Conservation (phyloP, 1,139 yeast species). For the Geotrichum reessii region DNA sequence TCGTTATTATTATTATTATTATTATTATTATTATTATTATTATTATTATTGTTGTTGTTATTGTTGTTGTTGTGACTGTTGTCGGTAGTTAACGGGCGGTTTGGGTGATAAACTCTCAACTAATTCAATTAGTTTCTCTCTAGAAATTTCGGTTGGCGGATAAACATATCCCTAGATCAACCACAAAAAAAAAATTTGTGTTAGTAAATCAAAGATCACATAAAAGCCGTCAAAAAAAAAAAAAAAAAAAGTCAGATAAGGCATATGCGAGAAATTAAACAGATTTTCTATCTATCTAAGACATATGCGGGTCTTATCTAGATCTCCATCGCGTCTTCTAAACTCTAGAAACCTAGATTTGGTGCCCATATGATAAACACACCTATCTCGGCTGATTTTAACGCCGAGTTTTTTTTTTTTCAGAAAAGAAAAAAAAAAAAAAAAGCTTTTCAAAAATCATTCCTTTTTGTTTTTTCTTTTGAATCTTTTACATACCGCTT, state of each 20-base stretch:
- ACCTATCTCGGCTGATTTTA: no score
- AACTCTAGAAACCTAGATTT: no score
- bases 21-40: background rate
- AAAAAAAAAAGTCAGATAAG: background rate
- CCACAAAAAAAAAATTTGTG: background rate
- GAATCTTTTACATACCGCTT: constrained; percentile 21
- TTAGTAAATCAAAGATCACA: background rate
- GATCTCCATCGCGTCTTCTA: no score
- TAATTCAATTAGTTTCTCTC: constrained; percentile 23
- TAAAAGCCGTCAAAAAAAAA: background rate
- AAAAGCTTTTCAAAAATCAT: no score
- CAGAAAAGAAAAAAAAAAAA: background rate
- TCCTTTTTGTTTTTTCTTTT: no score
- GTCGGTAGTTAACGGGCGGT: background rate
- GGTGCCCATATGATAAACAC: background rate
- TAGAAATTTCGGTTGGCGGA: constrained; percentile 26
- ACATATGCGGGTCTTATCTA: no score
- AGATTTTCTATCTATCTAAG: no score
- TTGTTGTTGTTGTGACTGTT: background rate
- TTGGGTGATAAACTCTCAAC: constrained; percentile 19
- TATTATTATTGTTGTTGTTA: background rate
- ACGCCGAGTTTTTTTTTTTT: no score
- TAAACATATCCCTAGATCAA: constrained; percentile 24
- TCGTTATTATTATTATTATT: background rate
- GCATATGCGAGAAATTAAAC: no score